Conservation (phyloP, 257 asterid species). For the Solanum chaucha region DNA sequence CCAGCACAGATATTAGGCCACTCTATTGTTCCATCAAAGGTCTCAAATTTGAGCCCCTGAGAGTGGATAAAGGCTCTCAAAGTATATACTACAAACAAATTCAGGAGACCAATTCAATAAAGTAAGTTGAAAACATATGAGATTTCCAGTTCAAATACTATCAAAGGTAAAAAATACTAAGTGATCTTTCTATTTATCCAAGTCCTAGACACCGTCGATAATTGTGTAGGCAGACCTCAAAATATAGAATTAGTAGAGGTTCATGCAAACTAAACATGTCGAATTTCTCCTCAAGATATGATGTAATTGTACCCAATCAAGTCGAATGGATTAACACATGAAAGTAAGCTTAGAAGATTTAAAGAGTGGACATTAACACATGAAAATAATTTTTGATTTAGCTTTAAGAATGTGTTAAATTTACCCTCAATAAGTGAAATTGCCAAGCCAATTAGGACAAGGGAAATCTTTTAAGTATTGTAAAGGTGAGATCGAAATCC, state of each 20-base stretch:
- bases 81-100: not conserved
- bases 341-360: not conserved
- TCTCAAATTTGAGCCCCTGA: not conserved
- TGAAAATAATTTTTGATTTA: not conserved
- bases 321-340: not conserved
- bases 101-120: not conserved
- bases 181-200: too few species aligned
- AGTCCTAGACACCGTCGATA: not conserved
- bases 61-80: not conserved
- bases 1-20: not conserved
- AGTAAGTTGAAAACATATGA: not conserved
- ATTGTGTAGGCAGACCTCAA: too few species aligned
- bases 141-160: not conserved
- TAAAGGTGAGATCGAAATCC: not conserved
- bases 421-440: not conserved
- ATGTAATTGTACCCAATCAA: not conserved
- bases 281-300: not conserved
- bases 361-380: not conserved
- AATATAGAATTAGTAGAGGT: not conserved
- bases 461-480: too few species aligned
- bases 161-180: not conserved
- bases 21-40: not conserved
- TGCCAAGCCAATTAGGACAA: too few species aligned
- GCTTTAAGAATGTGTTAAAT: not conserved
- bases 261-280: not conserved